These are phyloP conservation scores for Arthrobotrys iridis DNA, from an alignment of 2,329 filamentous ascomycete species.

Conservation along the genomic window DNA sequence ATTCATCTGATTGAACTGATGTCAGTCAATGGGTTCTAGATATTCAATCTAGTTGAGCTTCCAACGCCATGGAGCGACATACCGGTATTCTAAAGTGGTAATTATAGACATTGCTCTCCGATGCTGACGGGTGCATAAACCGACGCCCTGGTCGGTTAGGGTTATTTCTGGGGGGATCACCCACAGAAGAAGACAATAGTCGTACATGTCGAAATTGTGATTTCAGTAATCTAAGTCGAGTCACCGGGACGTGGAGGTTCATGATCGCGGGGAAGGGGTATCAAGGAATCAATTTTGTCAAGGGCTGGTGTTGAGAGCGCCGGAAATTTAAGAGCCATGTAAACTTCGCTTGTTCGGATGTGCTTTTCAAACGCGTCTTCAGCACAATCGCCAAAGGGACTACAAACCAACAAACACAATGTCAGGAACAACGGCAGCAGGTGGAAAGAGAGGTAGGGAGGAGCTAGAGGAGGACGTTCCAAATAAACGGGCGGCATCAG, in stretches of 20 bases:
- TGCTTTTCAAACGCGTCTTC: conserved; percentile 21
- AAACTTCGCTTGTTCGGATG: conserved; percentile 20
- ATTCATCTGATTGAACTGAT: neutral
- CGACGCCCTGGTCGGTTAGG: too few species aligned
- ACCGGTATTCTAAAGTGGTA: neutral
- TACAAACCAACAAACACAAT: conserved; percentile 1
- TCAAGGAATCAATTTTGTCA: neutral
- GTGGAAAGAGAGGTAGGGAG: conserved; percentile 38
- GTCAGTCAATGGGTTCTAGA: neutral
- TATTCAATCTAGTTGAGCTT: neutral
- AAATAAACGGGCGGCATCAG: conserved; percentile 36
- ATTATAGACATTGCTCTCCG: too few species aligned
- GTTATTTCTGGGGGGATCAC: neutral
- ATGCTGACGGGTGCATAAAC: too few species aligned
- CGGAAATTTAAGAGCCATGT: neutral
- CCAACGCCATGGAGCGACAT: neutral
- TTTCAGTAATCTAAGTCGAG: neutral
- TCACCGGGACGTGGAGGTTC: neutral
- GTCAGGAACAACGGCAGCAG: conserved; percentile 10
- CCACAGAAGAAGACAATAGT: neutral
- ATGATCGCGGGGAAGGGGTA: conserved; percentile 16
- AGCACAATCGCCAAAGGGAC: neutral
- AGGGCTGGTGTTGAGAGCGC: neutral
- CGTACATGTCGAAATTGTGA: neutral
- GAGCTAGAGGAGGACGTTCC: conserved; percentile 37